phyloP scores from a whole-genome alignment of 1,139 yeast species.

The Taphrina communis region DNA sequence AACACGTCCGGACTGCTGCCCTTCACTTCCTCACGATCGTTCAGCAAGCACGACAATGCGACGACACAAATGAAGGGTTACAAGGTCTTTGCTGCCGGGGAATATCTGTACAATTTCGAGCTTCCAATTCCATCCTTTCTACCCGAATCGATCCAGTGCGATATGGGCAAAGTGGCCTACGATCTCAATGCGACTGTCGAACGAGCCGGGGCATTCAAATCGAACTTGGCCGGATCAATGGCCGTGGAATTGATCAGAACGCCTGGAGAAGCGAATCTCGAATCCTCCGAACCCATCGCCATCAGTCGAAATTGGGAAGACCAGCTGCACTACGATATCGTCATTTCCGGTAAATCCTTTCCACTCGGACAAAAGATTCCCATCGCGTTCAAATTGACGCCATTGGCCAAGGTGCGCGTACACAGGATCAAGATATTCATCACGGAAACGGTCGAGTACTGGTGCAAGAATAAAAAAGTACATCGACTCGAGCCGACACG shows the following conservation, averaged over 20 bases:
- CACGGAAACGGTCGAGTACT: conserved; percentile 89
- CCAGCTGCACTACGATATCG: conserved; percentile 83
- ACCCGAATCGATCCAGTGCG: conserved; percentile 79
- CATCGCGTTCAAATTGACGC: conserved; percentile 79
- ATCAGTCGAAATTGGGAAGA: conserved; percentile 85
- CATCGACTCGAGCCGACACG: conserved; percentile 90
- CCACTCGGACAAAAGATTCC: conserved; percentile 84
- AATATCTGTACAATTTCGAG: conserved; percentile 88
- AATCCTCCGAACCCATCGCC: conserved; percentile 91
- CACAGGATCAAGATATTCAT: conserved; percentile 84
- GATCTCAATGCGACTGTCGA: conserved; percentile 69
- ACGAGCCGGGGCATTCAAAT: conserved; percentile 83
- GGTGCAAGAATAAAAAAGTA: conserved; percentile 80
- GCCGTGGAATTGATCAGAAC: conserved; percentile 75
- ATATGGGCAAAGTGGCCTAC: conserved; percentile 81
- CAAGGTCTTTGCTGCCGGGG: conserved; percentile 73
- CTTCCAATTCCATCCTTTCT: conserved; percentile 79
- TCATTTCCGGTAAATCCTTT: conserved; percentile 83
- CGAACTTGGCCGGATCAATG: conserved; percentile 67
- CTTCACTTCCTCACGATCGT: conserved; percentile 41
- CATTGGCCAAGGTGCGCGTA: conserved; percentile 82
- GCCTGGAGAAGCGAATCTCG: conserved; percentile 77
- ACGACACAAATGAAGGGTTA: conserved; percentile 49
- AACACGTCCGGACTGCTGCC: conserved; percentile 36
- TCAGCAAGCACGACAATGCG: conserved; percentile 43